These are phyloP conservation scores for Rubia balearica DNA, from an alignment of 305 asterid genomes.

Conservation along the genomic window DNA sequence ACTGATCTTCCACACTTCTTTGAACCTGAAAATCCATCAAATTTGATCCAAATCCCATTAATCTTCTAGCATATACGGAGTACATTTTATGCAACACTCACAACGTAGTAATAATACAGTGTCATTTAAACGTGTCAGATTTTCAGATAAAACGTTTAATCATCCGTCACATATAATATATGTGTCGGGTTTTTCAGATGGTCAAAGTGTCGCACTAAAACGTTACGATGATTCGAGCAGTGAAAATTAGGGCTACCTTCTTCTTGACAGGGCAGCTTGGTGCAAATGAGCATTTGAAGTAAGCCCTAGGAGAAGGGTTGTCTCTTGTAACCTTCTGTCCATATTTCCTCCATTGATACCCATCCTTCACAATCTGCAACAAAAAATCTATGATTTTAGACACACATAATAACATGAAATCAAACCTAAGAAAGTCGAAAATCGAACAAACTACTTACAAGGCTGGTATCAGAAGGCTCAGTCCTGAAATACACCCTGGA, in stretches of 20 bases:
- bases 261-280: conserved; percentile 89
- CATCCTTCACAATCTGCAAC: conserved; percentile 76
- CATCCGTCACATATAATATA: too few species aligned
- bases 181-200: not conserved
- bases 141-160: too few species aligned
- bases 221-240: not conserved
- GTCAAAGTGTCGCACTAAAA: not conserved
- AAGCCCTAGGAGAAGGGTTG: conserved; percentile 95
- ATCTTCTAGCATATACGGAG: not conserved
- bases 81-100: not conserved
- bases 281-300: conserved; percentile 89
- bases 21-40: conserved; percentile 53
- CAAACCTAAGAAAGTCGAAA: not conserved
- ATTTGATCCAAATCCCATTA: not conserved
- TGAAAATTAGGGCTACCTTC: conserved; percentile 43
- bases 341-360: conserved; percentile 96
- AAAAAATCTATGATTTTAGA: conserved; percentile 5
- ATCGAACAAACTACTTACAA: conserved; percentile 39
- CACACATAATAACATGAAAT: not conserved
- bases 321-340: conserved; percentile 96
- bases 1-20: conserved; percentile 78
- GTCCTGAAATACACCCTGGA: conserved; percentile 42
- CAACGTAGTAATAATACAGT: too few species aligned
- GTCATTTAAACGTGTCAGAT: too few species aligned
- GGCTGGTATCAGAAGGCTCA: conserved; percentile 70